phyloP scores from a whole-genome alignment of 179 eudicot species.

The Beta macrorhiza region DNA sequence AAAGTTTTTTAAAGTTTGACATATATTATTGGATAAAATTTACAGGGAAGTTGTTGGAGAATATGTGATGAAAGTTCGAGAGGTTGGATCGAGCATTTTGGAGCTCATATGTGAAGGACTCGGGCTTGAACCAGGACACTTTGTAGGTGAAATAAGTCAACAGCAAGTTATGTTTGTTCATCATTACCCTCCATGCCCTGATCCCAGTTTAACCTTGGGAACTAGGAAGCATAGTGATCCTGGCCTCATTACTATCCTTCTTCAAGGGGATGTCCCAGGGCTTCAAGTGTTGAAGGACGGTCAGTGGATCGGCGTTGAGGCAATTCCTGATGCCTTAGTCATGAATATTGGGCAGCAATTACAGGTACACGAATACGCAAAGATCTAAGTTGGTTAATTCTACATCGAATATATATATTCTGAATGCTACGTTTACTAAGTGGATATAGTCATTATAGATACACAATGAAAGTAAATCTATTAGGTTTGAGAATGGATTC shows the following conservation, averaged over 20 bases:
- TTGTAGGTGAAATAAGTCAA: conserved; percentile 28
- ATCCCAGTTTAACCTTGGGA: conserved; percentile 39
- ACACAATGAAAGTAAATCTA: too few relatives aligned
- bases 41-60: conserved; percentile 37
- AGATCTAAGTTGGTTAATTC: too few relatives aligned
- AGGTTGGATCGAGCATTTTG: conserved; percentile 34
- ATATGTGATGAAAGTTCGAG: conserved; percentile 17
- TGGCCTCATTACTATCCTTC: conserved; percentile 30
- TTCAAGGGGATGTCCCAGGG: conserved; percentile 41
- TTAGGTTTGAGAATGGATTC: too few relatives aligned
- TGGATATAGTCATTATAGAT: too few relatives aligned
- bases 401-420: too few relatives aligned
- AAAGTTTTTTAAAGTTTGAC: background rate
- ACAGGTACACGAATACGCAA: conserved; percentile 30
- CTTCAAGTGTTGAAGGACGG: conserved; percentile 47
- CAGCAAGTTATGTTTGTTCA: conserved; percentile 24
- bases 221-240: conserved; percentile 32
- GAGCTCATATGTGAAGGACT: conserved; percentile 43
- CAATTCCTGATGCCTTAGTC: conserved; percentile 45
- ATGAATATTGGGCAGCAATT: conserved; percentile 37
- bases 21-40: background rate
- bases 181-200: conserved; percentile 41
- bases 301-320: conserved; percentile 46
- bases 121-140: conserved; percentile 32
- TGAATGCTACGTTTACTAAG: too few relatives aligned